Evolutionary conservation across 192 early-diverging fungal species (phyloP), one percentile per base, ranked within the genome.

Genomic region (Linnemannia zychae): DNA sequence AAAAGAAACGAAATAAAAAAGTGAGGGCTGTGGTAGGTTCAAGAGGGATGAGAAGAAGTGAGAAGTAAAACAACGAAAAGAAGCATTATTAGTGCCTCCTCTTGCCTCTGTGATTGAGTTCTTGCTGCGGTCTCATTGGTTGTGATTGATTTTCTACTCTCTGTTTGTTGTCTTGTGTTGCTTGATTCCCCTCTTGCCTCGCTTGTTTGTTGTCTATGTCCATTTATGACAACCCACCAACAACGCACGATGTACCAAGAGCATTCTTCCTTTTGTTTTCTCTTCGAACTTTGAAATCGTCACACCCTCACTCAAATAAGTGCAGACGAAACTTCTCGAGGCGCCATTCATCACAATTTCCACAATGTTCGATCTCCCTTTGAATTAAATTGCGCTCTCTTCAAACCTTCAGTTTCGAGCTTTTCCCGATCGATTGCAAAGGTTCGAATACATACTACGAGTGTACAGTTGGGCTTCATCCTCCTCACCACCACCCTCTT

Each of bases 161-260:
- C 31, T 70, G 22, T 70, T n/a, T 46, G 33, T 46, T 70, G 12
- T 46, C 24, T 70, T 6, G 28, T 31, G 28, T 67, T 67, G 31
- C 65, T 67, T 67, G 65, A 31, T 34, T 67, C 65, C 24, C 65
- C 65, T 67, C 65, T 67, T 67, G 65, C 65, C 31, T 67, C 34
- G 65, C 17, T 34, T 67, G 34, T 67, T 67, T 67, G 65, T 67
- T 67, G 28, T 67, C n/a, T 67, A 31, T 67, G 65, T 67, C 65
- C 34, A 31, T 67, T 67, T 67, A 31, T 31, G 31, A 67, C 65
- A 67, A 31, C 65, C 28, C 65, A 33, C 34, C 65, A 31, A 67
- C 31, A 34, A 34, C 36, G 65, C 65, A 34, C 65, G 65, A 67
- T 67, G 31, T n/a, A n/a, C n/a, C n/a, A 67, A 67, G 65, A 67